phyloP scores from a whole-genome alignment of 2,329 filamentous ascomycete genomes.

The Pyrenophora seminiperda region DNA sequence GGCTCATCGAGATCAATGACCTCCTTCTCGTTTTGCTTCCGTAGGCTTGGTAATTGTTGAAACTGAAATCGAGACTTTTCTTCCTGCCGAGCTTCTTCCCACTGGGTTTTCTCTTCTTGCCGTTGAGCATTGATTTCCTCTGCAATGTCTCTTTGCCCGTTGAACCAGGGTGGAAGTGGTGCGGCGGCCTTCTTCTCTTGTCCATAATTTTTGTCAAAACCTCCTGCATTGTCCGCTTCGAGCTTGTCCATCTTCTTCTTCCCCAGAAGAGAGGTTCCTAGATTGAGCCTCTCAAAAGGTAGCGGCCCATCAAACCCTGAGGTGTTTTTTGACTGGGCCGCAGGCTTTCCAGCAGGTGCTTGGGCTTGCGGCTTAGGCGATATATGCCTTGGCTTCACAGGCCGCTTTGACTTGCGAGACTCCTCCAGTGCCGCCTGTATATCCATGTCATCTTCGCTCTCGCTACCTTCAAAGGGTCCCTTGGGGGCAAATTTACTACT shows the following conservation, averaged over 20 bases:
- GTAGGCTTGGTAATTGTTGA: constrained; percentile 63
- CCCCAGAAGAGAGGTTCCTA: constrained; percentile 65
- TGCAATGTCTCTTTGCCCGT: constrained; percentile 56
- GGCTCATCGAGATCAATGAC: constrained; percentile 55
- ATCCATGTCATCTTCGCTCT: constrained; percentile 74
- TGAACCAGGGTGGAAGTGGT: constrained; percentile 77
- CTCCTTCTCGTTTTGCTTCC: constrained; percentile 59
- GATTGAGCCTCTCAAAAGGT: constrained; percentile 81
- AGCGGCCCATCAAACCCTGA: constrained; percentile 76
- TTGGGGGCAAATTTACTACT: constrained; percentile 59
- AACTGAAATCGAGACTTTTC: constrained; percentile 66
- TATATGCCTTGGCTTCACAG: constrained; percentile 40
- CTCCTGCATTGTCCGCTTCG: constrained; percentile 64
- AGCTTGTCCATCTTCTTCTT: constrained; percentile 60
- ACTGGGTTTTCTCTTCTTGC: constrained; percentile 51
- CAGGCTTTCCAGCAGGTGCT: constrained; percentile 28
- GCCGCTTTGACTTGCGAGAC: constrained; percentile 62
- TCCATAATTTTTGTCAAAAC: constrained; percentile 63
- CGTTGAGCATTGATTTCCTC: constrained; percentile 62
- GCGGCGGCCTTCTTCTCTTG: constrained; percentile 53
- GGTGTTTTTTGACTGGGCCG: constrained; percentile 58
- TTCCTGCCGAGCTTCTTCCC: constrained; percentile 63
- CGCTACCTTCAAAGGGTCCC: constrained; percentile 51
- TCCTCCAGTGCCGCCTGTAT: constrained; percentile 75
- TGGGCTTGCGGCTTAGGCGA: constrained; percentile 29